Evolutionary conservation across 352 stramenopile genomes (phyloP).

Genomic region (Pythium folliculosum): DNA sequence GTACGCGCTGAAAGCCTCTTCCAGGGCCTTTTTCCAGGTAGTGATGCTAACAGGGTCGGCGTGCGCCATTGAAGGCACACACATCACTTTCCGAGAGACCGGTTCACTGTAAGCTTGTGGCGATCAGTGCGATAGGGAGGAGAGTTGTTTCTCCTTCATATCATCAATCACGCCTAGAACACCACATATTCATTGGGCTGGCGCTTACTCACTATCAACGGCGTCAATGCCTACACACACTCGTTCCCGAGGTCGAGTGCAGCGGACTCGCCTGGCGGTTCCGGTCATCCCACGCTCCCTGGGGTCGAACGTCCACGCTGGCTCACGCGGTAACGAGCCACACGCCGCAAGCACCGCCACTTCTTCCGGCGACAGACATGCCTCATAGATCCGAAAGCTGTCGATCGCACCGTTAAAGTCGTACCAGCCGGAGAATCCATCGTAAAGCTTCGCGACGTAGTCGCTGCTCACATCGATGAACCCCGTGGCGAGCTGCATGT

Average conservation of each 20-base stretch:
- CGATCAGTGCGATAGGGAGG: too few relatives aligned
- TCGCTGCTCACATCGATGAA: background rate
- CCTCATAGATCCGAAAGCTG: constrained; percentile 4
- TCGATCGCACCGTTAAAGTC: constrained; percentile 19
- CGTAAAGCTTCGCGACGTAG: background rate
- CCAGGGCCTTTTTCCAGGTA: constrained; percentile 1
- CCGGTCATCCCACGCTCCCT: constrained; percentile 1
- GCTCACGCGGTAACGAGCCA: background rate
- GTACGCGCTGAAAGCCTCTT: constrained; percentile 6
- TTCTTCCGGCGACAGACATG: background rate
- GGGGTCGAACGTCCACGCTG: background rate
- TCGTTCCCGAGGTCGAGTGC: constrained; percentile 3
- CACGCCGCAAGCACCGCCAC: background rate
- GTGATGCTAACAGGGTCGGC: constrained; percentile 16
- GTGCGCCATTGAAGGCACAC: background rate
- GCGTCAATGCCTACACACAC: constrained; percentile 6
- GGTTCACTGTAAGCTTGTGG: too few relatives aligned
- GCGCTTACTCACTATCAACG: too few relatives aligned
- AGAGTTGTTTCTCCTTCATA: too few relatives aligned
- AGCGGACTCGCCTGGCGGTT: background rate
- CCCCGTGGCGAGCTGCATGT: constrained; percentile 17
- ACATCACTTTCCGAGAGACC: background rate
- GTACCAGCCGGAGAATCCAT: constrained; percentile 3
- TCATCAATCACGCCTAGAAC: too few relatives aligned
- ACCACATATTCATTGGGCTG: too few relatives aligned